phyloP scores from a whole-genome alignment of 2,329 filamentous ascomycete genomes.

The Colletotrichum sidae region DNA sequence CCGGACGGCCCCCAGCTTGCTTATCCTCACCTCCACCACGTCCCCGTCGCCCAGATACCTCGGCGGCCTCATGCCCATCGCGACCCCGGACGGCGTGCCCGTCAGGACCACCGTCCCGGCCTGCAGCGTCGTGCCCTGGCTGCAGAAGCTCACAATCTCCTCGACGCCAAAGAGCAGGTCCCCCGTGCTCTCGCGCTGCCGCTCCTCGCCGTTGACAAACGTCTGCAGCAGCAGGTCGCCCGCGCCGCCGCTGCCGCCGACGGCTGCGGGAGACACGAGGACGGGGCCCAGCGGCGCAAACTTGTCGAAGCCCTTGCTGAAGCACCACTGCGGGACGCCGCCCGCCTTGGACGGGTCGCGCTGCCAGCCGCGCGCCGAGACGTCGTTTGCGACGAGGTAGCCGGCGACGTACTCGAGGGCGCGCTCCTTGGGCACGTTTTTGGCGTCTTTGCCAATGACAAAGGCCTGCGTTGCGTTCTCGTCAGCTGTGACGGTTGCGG shows the following conservation, averaged over 20 bases:
- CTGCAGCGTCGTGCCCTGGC: constrained; percentile 61
- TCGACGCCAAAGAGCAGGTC: constrained; percentile 63
- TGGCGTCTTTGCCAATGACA: constrained; percentile 65
- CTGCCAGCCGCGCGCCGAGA: constrained; percentile 66
- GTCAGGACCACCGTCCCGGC: constrained; percentile 63
- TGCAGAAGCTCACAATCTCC: constrained; percentile 58
- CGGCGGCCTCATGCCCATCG: constrained; percentile 57
- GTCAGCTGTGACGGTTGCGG: background rate
- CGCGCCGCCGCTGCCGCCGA: constrained; percentile 44
- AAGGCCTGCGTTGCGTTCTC: constrained; percentile 47
- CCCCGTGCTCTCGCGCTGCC: constrained; percentile 60
- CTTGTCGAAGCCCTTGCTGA: constrained; percentile 67
- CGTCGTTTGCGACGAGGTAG: constrained; percentile 59
- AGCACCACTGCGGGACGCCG: constrained; percentile 62
- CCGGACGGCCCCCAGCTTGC: constrained; percentile 45
- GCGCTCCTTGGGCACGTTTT: constrained; percentile 58
- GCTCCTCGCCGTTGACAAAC: constrained; percentile 60
- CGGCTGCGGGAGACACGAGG: constrained; percentile 46
- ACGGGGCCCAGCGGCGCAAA: constrained; percentile 67
- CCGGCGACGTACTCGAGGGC: constrained; percentile 63
- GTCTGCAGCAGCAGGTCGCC: constrained; percentile 48
- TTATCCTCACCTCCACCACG: constrained; percentile 56
- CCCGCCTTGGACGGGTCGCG: constrained; percentile 59
- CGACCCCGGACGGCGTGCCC: constrained; percentile 61
- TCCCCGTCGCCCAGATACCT: constrained; percentile 56